Evolutionary conservation across 768 basidiomycete species (phyloP).

Genomic region (Boletus tylopilopsis): DNA sequence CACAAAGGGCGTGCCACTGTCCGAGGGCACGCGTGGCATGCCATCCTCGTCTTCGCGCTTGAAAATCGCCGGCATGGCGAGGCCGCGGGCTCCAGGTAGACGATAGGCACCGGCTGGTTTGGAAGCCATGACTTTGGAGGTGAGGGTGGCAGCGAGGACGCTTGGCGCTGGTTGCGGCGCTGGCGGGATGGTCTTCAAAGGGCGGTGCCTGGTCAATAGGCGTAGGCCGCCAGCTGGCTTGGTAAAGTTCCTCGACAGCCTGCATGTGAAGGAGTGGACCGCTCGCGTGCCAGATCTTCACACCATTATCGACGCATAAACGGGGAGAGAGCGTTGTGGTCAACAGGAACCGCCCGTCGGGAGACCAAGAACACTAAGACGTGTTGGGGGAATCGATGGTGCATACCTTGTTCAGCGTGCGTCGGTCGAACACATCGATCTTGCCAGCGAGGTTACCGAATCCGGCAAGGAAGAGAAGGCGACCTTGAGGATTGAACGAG

Average conservation of each 20-base stretch:
- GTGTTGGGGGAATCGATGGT: conserved; percentile 89
- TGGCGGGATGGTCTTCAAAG: conserved; percentile 65
- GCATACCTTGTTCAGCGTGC: conserved; percentile 74
- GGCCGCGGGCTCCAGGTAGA: conserved; percentile 89
- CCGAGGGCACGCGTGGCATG: conserved; percentile 44
- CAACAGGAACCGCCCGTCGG: conserved; percentile 87
- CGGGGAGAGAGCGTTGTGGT: conserved; percentile 96
- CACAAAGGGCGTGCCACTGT: too few species aligned
- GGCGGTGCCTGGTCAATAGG: conserved; percentile 60
- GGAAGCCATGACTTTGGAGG: conserved; percentile 50
- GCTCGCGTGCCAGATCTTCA: conserved; percentile 93
- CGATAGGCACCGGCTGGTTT: conserved; percentile 88
- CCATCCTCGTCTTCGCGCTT: conserved; percentile 92
- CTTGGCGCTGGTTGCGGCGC: conserved; percentile 65
- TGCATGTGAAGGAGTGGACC: conserved; percentile 87
- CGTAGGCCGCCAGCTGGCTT: conserved; percentile 78
- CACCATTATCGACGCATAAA: conserved; percentile 93
- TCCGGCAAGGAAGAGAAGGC: conserved; percentile 84
- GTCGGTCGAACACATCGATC: conserved; percentile 88
- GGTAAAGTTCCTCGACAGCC: conserved; percentile 83
- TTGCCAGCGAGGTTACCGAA: conserved; percentile 97
- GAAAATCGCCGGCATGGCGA: conserved; percentile 83
- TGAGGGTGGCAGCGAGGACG: conserved; percentile 45
- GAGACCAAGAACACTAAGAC: conserved; percentile 92
- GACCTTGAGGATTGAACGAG: conserved; percentile 91